Percentiles rank a stretch among this genome's conserved stretches.
These are phyloP conservation scores for Aureobasidium melanogenum DNA, from an alignment of 2,329 filamentous ascomycete species.

Conservation along the genomic window DNA sequence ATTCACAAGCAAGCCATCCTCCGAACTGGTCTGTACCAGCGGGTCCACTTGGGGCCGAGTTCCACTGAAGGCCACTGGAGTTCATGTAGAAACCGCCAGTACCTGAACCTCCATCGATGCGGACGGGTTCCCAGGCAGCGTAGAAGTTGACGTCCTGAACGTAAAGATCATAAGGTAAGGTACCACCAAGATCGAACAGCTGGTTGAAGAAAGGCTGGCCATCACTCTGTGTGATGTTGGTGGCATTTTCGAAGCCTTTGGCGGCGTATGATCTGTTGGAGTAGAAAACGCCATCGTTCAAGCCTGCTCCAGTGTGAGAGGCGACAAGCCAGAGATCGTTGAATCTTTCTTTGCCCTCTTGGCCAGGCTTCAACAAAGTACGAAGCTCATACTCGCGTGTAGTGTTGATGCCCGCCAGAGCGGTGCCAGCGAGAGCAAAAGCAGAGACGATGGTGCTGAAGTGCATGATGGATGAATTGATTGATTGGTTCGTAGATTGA, in stretches of 20 bases:
- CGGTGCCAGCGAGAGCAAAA: constrained; percentile 15
- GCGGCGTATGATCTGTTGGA: constrained; percentile 13
- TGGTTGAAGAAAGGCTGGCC: constrained; percentile 19
- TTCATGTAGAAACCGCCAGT: constrained; percentile 24
- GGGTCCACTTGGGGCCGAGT: background rate
- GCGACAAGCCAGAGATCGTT: constrained; percentile 22
- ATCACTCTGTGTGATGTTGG: constrained; percentile 18
- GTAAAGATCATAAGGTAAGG: constrained; percentile 19
- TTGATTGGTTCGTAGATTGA: background rate
- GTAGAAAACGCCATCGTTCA: constrained; percentile 23
- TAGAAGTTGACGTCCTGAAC: constrained; percentile 21
- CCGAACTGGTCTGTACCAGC: background rate
- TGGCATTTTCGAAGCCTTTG: constrained; percentile 21
- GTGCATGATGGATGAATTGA: background rate
- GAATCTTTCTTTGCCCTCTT: constrained; percentile 17
- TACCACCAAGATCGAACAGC: constrained; percentile 24
- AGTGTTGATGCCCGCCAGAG: constrained; percentile 18
- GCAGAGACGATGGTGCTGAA: constrained; percentile 8
- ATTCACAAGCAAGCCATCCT: constrained; percentile 22
- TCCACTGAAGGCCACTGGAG: constrained; percentile 25
- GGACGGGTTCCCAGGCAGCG: constrained; percentile 25
- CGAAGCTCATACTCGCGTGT: constrained; percentile 22
- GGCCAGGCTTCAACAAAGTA: constrained; percentile 20
- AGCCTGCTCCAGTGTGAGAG: constrained; percentile 18
- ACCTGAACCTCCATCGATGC: constrained; percentile 21